A percentile compares a stretch with the other conserved stretches of the same genome.
Conservation (phyloP, 208 protist genomes). For the Wallacemonas sp. region DNA sequence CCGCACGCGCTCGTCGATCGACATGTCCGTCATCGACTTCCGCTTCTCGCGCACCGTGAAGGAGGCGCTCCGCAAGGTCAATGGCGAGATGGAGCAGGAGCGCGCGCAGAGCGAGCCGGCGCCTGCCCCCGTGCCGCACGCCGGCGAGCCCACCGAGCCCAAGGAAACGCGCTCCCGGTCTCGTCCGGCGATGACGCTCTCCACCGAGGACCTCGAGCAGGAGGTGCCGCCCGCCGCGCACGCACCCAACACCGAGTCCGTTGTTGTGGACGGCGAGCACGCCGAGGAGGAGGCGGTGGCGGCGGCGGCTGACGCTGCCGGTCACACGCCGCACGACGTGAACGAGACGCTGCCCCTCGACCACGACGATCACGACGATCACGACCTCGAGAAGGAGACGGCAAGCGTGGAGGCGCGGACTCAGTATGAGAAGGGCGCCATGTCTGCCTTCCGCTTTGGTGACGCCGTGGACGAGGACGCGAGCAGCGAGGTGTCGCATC, state of each 20-base stretch:
- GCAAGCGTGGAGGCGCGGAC: conserved; percentile 13
- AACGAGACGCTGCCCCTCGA: conserved; percentile 9
- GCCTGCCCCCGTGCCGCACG: neutral
- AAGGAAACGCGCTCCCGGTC: conserved; percentile 1
- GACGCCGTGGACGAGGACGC: conserved; percentile 9
- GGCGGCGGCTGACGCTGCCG: neutral
- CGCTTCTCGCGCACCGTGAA: conserved; percentile 13
- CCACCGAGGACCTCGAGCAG: conserved; percentile 9
- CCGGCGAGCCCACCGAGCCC: neutral
- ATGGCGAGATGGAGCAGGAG: conserved; percentile 11
- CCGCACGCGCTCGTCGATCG: neutral
- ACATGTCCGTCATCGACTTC: conserved; percentile 16
- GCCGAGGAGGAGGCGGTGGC: conserved; percentile 1
- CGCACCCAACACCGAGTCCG: neutral
- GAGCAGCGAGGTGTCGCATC: conserved; percentile 16
- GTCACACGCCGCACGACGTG: conserved; percentile 2
- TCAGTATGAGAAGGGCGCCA: conserved; percentile 12
- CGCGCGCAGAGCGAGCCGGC: neutral
- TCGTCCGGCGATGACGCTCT: conserved; percentile 10
- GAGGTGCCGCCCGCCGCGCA: neutral
- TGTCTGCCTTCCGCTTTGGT: conserved; percentile 45
- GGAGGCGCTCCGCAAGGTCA: conserved; percentile 12
- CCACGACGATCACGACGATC: conserved; percentile 1
- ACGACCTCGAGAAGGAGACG: too few species aligned
- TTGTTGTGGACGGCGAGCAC: neutral